Evolutionary conservation across 2,329 filamentous ascomycete genomes (phyloP).

Genomic region (Zymoseptoria ardabiliae): DNA sequence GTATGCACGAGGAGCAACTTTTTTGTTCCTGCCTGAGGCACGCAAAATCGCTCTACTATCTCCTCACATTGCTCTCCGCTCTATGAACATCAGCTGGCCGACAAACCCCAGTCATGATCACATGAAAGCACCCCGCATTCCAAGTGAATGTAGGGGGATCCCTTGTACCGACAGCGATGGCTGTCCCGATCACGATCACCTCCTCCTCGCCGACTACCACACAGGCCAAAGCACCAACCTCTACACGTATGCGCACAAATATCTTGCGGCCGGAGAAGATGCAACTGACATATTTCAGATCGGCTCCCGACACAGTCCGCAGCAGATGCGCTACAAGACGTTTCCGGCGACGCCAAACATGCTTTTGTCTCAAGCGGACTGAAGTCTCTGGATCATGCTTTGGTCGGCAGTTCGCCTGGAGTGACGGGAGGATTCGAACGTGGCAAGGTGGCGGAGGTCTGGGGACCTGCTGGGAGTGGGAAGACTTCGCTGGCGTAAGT

Average conservation of each 20-base stretch:
- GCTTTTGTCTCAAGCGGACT: constrained; percentile 9
- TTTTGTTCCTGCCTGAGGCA: neutral
- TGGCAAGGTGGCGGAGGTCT: constrained; percentile 78
- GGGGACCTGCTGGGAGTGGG: constrained; percentile 77
- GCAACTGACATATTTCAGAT: constrained; percentile 2
- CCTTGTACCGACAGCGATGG: neutral
- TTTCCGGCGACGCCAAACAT: neutral
- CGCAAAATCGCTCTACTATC: neutral
- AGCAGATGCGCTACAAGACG: constrained; percentile 5
- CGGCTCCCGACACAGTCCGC: constrained; percentile 13
- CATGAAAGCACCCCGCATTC: neutral
- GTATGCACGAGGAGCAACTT: too few relatives aligned
- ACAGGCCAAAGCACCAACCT: neutral
- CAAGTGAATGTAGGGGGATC: neutral
- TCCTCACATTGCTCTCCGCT: neutral
- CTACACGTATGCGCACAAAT: constrained; percentile 2
- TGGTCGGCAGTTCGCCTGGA: constrained; percentile 4
- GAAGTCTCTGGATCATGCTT: constrained; percentile 6
- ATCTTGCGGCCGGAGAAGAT: too few relatives aligned
- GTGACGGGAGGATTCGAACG: constrained; percentile 53
- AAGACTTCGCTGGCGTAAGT: constrained; percentile 77
- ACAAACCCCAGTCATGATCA: neutral
- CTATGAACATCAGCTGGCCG: neutral
- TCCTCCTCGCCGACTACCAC: constrained; percentile 6
- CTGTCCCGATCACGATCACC: constrained; percentile 4